Evolutionary conservation across 768 basidiomycete species (phyloP).

Genomic region (Saitozyma sp.): DNA sequence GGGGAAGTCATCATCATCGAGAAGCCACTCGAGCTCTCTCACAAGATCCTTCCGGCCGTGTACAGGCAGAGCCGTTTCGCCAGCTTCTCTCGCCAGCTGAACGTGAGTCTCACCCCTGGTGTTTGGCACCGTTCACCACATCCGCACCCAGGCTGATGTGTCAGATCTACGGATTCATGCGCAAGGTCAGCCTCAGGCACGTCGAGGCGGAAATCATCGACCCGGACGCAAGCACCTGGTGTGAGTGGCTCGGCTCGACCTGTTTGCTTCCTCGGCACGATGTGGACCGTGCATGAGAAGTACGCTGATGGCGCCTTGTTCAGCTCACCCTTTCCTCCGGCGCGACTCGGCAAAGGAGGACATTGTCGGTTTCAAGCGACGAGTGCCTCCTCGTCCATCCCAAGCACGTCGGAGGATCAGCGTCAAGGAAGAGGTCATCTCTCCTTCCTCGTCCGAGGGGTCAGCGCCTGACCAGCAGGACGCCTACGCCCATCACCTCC

Average conservation of each 20-base stretch:
- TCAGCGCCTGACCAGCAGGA: conserved; percentile 26
- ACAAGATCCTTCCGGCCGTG: conserved; percentile 88
- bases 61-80: conserved; percentile 97
- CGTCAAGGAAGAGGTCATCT: conserved; percentile 13
- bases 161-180: conserved; percentile 98
- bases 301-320: conserved; percentile 1
- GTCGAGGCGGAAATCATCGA: conserved; percentile 93
- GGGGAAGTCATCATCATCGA: conserved; percentile 96
- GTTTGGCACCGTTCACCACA: background rate
- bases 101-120: conserved; percentile 61
- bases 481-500: conserved; percentile 30
- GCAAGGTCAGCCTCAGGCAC: conserved; percentile 82
- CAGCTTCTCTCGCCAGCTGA: conserved; percentile 95
- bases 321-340: conserved; percentile 88
- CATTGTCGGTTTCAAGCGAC: conserved; percentile 90
- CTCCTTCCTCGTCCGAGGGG: conserved; percentile 29
- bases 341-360: conserved; percentile 86
- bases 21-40: conserved; percentile 85
- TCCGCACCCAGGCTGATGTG: conserved; percentile 20
- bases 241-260: conserved; percentile 57
- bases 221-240: conserved; percentile 95
- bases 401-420: conserved; percentile 25
- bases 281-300: background rate
- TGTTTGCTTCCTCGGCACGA: background rate
- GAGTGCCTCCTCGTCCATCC: conserved; percentile 75